phyloP scores from a whole-genome alignment of 805 yeast species.

The Groenewaldozyma salmanticensis region DNA sequence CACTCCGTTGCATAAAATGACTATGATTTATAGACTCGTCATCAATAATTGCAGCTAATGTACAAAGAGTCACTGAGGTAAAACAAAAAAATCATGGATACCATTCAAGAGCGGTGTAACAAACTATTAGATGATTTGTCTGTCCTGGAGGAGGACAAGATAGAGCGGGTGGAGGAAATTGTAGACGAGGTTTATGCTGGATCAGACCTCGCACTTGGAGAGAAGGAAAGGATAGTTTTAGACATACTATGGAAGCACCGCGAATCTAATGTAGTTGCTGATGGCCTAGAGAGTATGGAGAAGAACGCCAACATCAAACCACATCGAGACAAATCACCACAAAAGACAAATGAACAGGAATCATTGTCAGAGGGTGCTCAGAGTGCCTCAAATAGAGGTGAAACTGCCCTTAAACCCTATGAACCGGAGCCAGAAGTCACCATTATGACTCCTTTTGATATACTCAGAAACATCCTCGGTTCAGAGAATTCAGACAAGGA shows the following conservation, averaged over 20 bases:
- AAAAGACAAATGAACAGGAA: background rate
- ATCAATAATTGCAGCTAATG: no score
- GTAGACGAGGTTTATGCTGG: constrained; percentile 19
- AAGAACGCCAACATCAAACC: background rate
- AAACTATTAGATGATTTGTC: constrained; percentile 24
- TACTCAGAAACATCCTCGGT: constrained; percentile 28
- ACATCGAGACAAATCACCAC: background rate
- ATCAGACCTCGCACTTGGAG: constrained; percentile 13
- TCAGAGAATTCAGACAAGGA: constrained; percentile 25
- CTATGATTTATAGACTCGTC: no score
- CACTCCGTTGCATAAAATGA: no score
- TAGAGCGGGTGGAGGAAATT: constrained; percentile 30
- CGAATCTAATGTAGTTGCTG: constrained; percentile 17
- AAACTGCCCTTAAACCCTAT: no score
- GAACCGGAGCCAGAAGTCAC: background rate
- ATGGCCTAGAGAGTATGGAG: background rate
- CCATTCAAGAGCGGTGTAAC: constrained; percentile 21
- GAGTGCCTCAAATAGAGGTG: no score
- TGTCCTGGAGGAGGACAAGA: constrained; percentile 31
- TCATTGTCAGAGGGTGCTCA: background rate
- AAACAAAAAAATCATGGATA: no score
- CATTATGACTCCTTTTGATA: constrained; percentile 29
- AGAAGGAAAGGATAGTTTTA: constrained; percentile 30
- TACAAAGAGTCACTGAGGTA: no score
- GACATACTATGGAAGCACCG: constrained; percentile 35